Evolutionary conservation across 2,329 filamentous ascomycete genomes (phyloP).

Genomic region (Eutypella sp.): DNA sequence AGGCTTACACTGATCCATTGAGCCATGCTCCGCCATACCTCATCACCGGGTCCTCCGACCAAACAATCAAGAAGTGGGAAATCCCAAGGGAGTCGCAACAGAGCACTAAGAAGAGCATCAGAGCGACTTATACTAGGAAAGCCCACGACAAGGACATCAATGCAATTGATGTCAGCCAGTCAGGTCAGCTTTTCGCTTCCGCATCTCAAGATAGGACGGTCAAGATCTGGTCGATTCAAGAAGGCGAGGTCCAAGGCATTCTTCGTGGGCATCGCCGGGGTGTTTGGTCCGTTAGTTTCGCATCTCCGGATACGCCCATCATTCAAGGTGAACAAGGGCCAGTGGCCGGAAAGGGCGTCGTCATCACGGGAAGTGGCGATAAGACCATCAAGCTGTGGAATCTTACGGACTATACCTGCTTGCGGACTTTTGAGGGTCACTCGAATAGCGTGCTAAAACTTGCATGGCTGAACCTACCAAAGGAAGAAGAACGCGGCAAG

Average conservation of each 20-base stretch:
- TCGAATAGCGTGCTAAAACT: slow-evolving; percentile 94
- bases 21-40: slow-evolving; percentile 78
- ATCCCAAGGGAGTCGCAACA: slow-evolving; percentile 53
- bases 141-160: slow-evolving; percentile 99
- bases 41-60: slow-evolving; percentile 89
- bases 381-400: slow-evolving; percentile 97
- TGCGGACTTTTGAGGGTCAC: slow-evolving; percentile 93
- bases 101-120: slow-evolving; percentile 47
- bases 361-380: slow-evolving; percentile 89
- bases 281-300: slow-evolving; percentile 93
- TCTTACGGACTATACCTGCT: slow-evolving; percentile 82
- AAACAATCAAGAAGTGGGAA: slow-evolving; percentile 93
- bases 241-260: slow-evolving; percentile 87
- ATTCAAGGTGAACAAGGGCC: slow-evolving; percentile 68
- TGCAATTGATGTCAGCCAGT: slow-evolving; percentile 75
- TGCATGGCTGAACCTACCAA: slow-evolving; percentile 67
- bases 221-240: slow-evolving; percentile 90
- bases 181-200: slow-evolving; percentile 80
- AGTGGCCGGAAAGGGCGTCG: slow-evolving; percentile 71
- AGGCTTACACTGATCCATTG: slow-evolving; percentile 67
- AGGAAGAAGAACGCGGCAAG: slow-evolving; percentile 46
- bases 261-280: slow-evolving; percentile 88
- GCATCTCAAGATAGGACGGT: slow-evolving; percentile 95
- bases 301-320: slow-evolving; percentile 69
- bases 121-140: slow-evolving; percentile 81